Conservation (phyloP, 805 yeast genomes). For the Monosporozyma servazzii region DNA sequence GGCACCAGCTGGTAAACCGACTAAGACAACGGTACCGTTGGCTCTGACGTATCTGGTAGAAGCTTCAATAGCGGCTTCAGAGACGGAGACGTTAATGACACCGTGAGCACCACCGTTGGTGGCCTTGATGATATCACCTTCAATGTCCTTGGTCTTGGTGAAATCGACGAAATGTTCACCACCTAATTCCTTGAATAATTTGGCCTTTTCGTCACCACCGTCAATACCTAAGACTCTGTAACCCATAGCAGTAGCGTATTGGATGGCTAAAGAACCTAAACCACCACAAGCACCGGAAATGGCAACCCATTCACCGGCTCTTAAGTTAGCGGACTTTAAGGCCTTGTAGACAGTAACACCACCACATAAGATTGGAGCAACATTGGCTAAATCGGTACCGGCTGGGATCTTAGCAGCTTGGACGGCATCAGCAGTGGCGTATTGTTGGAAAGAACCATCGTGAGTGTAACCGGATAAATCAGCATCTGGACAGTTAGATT, state of each 20-base stretch:
- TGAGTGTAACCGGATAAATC: constrained; percentile 69
- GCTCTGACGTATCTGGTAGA: constrained; percentile 45
- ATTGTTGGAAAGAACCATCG: constrained; percentile 60
- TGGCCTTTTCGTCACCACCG: constrained; percentile 62
- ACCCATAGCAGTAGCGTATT: constrained; percentile 72
- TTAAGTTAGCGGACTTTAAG: constrained; percentile 46
- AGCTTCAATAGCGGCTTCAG: constrained; percentile 42
- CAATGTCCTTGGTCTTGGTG: constrained; percentile 42
- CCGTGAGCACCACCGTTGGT: constrained; percentile 64
- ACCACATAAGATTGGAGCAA: constrained; percentile 58
- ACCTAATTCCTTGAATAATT: constrained; percentile 45
- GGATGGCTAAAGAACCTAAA: constrained; percentile 66
- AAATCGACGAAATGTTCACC: constrained; percentile 57
- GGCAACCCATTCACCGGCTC: constrained; percentile 65
- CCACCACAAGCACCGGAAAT: constrained; percentile 81
- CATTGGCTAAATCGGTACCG: constrained; percentile 45
- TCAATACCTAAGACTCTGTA: constrained; percentile 61
- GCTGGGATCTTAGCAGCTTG: constrained; percentile 53
- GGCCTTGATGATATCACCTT: constrained; percentile 36
- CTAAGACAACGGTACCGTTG: constrained; percentile 53
- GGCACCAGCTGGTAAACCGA: constrained; percentile 51
- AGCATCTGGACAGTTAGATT: constrained; percentile 60
- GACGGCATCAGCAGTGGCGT: constrained; percentile 55
- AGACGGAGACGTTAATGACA: constrained; percentile 54
- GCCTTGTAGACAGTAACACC: constrained; percentile 65